A percentile compares a stretch with the other conserved stretches of the same genome.
Conservation (phyloP, 2,329 filamentous ascomycete genomes). For the Neofusicoccum cordaticola region DNA sequence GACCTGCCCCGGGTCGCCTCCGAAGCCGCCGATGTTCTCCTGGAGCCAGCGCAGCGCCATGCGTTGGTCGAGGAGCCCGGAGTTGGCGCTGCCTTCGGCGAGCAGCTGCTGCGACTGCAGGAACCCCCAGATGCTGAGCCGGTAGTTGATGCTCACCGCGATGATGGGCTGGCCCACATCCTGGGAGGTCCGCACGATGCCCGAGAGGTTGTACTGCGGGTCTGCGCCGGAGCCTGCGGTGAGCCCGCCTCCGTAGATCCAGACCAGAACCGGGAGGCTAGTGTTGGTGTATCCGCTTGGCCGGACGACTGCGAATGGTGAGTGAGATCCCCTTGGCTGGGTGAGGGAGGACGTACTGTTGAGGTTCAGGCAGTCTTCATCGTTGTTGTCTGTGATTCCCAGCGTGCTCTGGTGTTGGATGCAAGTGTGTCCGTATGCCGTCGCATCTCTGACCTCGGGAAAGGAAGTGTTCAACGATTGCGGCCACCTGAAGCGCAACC, state of each 20-base stretch:
- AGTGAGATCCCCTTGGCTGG: constrained; percentile 35
- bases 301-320: constrained; percentile 51
- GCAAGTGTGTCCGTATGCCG: constrained; percentile 43
- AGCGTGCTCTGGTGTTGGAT: constrained; percentile 35
- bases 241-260: constrained; percentile 18
- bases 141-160: constrained; percentile 54
- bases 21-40: constrained; percentile 44
- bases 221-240: constrained; percentile 19
- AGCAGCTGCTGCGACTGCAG: constrained; percentile 55
- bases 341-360: constrained; percentile 53
- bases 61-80: constrained; percentile 39
- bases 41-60: constrained; percentile 43
- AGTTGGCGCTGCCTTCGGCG: constrained; percentile 47
- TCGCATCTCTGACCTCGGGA: constrained; percentile 39
- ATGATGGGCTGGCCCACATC: constrained; percentile 54
- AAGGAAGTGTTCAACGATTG: constrained; percentile 30
- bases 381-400: constrained; percentile 9
- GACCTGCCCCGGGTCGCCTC: constrained; percentile 37
- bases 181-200: constrained; percentile 23
- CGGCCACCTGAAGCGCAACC: constrained; percentile 17
- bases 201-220: constrained; percentile 29
- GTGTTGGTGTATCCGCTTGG: constrained; percentile 30
- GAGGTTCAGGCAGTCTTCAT: constrained; percentile 49
- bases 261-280: constrained; percentile 31
- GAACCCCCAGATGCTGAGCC: constrained; percentile 60